These are phyloP conservation scores for Suillus cothurnatus DNA, from an alignment of 768 basidiomycete species.

Conservation along the genomic window DNA sequence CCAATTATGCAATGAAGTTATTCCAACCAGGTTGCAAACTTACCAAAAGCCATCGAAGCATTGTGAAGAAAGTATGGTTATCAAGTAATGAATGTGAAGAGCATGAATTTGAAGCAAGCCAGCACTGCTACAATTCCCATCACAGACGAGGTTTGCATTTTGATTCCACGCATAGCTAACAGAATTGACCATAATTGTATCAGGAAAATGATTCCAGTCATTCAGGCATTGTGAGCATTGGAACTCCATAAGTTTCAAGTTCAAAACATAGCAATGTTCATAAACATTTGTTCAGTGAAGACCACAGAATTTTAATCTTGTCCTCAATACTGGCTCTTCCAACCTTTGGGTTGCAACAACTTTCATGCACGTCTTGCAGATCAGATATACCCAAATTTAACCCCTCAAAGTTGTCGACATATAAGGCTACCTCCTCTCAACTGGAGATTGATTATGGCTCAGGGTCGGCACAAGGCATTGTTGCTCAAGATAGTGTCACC, in stretches of 20 bases:
- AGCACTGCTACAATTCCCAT: constrained; percentile 39
- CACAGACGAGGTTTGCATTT: constrained; percentile 51
- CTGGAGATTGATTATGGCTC: constrained; percentile 67
- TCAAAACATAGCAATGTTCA: background rate
- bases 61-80: constrained; percentile 52
- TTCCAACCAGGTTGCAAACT: constrained; percentile 34
- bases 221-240: constrained; percentile 53
- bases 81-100: constrained; percentile 9
- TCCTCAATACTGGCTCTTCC: constrained; percentile 89
- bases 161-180: background rate
- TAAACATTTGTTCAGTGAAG: constrained; percentile 31
- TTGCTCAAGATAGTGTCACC: constrained; percentile 60
- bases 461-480: constrained; percentile 58
- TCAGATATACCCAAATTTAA: constrained; percentile 46
- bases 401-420: constrained; percentile 41
- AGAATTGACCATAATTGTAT: background rate
- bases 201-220: constrained; percentile 61
- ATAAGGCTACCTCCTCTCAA: constrained; percentile 25
- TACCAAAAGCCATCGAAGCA: constrained; percentile 41
- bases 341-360: constrained; percentile 85
- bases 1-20: constrained; percentile 43
- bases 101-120: constrained; percentile 29
- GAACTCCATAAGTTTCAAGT: constrained; percentile 57
- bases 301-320: constrained; percentile 70
- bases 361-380: constrained; percentile 47